These are phyloP conservation scores for Rubus idaeus DNA, from an alignment of 306 rosid species.

Conservation along the genomic window DNA sequence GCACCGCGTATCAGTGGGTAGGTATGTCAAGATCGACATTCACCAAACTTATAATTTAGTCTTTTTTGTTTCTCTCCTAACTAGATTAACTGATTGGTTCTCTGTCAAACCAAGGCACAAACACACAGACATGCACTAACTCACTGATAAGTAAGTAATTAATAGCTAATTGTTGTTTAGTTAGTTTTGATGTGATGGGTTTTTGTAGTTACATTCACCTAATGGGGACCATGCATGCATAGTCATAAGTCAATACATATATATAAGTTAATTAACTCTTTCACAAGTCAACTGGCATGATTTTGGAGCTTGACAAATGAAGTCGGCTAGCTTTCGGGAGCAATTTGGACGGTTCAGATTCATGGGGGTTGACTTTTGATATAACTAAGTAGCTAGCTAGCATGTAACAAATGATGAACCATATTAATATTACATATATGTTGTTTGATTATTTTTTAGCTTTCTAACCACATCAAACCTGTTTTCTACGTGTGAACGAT, in stretches of 20 bases:
- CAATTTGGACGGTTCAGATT: slow-evolving; percentile 44
- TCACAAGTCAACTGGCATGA: slow-evolving; percentile 49
- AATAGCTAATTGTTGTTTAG: background rate
- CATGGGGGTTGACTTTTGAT: slow-evolving; percentile 43
- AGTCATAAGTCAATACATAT: slow-evolving; percentile 43
- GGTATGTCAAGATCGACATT: background rate
- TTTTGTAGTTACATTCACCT: slow-evolving; percentile 24
- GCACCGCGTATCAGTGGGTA: slow-evolving; percentile 8
- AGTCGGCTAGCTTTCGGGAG: slow-evolving; percentile 23
- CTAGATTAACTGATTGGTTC: slow-evolving; percentile 30
- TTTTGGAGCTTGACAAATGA: slow-evolving; percentile 48
- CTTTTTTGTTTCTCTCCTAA: slow-evolving; percentile 16
- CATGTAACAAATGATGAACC: background rate
- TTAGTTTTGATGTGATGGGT: slow-evolving; percentile 44
- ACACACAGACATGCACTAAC: slow-evolving; percentile 5
- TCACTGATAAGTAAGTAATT: background rate
- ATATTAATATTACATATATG: background rate
- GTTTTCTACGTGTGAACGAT: slow-evolving; percentile 18
- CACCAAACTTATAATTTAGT: slow-evolving; percentile 29
- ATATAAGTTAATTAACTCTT: slow-evolving; percentile 24
- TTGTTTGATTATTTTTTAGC: background rate
- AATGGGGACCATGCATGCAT: slow-evolving; percentile 33
- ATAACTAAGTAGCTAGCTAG: background rate
- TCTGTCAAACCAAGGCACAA: slow-evolving; percentile 19
- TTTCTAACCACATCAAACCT: background rate